Percentiles rank a stretch among this genome's conserved stretches.
phyloP scores from a whole-genome alignment of 371 early-diverging fungal genomes.

The Haplosporangium sp. region DNA sequence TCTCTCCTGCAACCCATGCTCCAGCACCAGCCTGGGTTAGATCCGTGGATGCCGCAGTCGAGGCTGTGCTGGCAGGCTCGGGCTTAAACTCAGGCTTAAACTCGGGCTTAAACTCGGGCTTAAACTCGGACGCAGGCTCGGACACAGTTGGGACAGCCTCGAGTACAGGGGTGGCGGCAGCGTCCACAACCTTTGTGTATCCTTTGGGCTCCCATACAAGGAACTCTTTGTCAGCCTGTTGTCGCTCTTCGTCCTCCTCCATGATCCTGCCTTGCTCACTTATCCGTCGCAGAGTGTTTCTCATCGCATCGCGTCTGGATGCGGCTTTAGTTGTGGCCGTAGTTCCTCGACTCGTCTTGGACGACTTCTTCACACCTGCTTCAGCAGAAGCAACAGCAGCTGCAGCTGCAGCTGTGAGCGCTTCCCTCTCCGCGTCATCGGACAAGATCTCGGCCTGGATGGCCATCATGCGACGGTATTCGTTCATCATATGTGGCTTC shows the following conservation, averaged over 20 bases:
- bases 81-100: background rate
- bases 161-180: background rate
- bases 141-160: background rate
- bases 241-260: slow-evolving; percentile 41
- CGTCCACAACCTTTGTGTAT: slow-evolving; percentile 26
- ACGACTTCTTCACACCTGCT: background rate
- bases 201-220: slow-evolving; percentile 55
- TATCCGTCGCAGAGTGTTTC: slow-evolving; percentile 27
- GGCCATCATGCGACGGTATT: slow-evolving; percentile 44
- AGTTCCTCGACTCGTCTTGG: background rate
- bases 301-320: slow-evolving; percentile 36
- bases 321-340: slow-evolving; percentile 1
- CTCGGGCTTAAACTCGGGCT: background rate
- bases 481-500: slow-evolving; percentile 50
- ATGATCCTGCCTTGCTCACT: slow-evolving; percentile 41
- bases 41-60: no score
- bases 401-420: slow-evolving; percentile 14
- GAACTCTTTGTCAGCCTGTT: slow-evolving; percentile 33
- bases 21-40: no score
- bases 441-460: slow-evolving; percentile 49
- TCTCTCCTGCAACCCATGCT: background rate
- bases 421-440: slow-evolving; percentile 29
- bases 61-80: no score
- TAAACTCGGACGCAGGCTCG: background rate
- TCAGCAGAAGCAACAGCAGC: slow-evolving; percentile 13